A percentile compares a stretch with the other conserved stretches of the same genome.
Evolutionary conservation across 208 protist species (phyloP).

Genomic region (Trypanosoma congolense): DNA sequence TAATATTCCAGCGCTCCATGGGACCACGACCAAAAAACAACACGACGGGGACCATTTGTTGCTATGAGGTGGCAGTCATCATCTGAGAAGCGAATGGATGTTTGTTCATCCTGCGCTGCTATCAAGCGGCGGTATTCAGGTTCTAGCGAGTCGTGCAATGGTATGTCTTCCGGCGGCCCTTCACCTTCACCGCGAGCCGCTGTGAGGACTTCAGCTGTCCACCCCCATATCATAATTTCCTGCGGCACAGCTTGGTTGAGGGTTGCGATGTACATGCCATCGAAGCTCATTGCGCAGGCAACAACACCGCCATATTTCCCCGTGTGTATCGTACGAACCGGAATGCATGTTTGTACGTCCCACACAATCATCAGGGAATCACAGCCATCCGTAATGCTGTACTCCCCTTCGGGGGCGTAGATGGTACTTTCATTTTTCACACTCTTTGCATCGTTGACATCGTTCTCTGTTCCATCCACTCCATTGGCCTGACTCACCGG

Average conservation of each 20-base stretch:
- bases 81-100: conserved; percentile 72
- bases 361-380: conserved; percentile 92
- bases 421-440: conserved; percentile 1
- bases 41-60: conserved; percentile 83
- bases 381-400: conserved; percentile 45
- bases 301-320: conserved; percentile 79
- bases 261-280: conserved; percentile 86
- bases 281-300: conserved; percentile 84
- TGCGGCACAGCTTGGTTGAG: conserved; percentile 81
- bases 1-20: conserved; percentile 85
- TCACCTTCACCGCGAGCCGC: conserved; percentile 8
- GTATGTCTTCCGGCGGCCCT: conserved; percentile 7
- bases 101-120: conserved; percentile 82
- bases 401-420: conserved; percentile 46
- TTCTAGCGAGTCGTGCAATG: conserved; percentile 19
- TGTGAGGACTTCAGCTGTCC: conserved; percentile 41
- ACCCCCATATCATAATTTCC: conserved; percentile 90
- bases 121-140: conserved; percentile 72
- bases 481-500: conserved; percentile 15
- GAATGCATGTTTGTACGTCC: conserved; percentile 81
- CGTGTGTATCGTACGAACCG: conserved; percentile 77
- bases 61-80: conserved; percentile 77
- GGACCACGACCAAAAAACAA: conserved; percentile 90
- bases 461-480: neutral
- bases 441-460: neutral